Evolutionary conservation across 208 protist species (phyloP).

Genomic region (Balamuthia mandrillaris): DNA sequence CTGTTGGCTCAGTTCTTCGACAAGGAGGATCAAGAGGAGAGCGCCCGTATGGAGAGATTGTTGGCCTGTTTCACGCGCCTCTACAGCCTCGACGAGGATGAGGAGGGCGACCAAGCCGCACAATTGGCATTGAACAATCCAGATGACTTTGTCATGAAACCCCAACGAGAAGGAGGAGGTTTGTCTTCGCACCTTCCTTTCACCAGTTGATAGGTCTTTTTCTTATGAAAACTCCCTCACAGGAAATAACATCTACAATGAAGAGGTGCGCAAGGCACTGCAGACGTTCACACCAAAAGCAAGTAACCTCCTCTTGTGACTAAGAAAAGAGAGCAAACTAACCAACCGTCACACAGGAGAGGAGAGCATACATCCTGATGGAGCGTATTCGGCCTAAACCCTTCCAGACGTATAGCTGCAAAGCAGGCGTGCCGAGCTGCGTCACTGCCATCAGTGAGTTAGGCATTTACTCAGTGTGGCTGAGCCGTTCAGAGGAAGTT

Average conservation of each 20-base stretch:
- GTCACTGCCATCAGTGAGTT: slow-evolving; percentile 79
- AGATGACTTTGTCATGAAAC: slow-evolving; percentile 87
- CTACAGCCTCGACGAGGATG: slow-evolving; percentile 79
- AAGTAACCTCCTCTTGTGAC: neutral
- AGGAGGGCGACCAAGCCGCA: slow-evolving; percentile 68
- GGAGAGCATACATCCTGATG: slow-evolving; percentile 85
- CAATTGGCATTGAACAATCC: slow-evolving; percentile 63
- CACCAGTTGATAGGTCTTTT: neutral
- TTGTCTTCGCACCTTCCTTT: neutral
- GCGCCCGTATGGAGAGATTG: neutral
- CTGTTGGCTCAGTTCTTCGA: slow-evolving; percentile 57
- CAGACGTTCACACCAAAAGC: neutral
- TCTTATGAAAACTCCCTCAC: slow-evolving; percentile 58
- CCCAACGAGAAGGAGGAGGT: slow-evolving; percentile 91
- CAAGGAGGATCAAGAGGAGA: slow-evolving; percentile 62
- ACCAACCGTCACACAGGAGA: neutral
- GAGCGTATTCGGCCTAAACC: slow-evolving; percentile 75
- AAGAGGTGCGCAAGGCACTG: neutral
- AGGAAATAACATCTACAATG: slow-evolving; percentile 17
- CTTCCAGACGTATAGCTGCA: slow-evolving; percentile 68
- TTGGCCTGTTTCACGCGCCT: slow-evolving; percentile 74
- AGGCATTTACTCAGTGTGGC: slow-evolving; percentile 71
- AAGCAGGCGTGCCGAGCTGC: slow-evolving; percentile 63
- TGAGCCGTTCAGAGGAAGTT: neutral
- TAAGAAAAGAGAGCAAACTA: neutral